These are phyloP conservation scores for Friedmanniomyces simplex DNA, from an alignment of 495 filamentous ascomycete species.

Conservation along the genomic window DNA sequence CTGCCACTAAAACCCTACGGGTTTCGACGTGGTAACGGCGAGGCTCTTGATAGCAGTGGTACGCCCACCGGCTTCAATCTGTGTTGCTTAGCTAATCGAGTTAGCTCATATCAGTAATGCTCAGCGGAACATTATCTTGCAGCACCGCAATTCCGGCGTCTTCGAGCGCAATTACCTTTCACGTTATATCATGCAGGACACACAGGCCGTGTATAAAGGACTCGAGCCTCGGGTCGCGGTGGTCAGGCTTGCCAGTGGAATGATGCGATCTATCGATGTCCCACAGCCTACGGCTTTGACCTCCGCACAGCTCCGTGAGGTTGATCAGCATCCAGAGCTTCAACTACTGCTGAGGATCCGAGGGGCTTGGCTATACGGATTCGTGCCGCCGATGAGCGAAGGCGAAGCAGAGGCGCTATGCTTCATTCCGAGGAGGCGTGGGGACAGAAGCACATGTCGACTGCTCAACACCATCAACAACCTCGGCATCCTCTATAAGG, in stretches of 20 bases:
- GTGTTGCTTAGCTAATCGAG: no score
- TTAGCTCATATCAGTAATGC: constrained; percentile 8
- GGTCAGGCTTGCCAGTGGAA: constrained; percentile 1
- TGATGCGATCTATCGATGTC: constrained; percentile 1
- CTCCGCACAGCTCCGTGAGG: neutral
- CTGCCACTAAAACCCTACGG: neutral
- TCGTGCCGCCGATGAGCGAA: no score
- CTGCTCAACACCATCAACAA: no score
- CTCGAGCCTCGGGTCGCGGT: neutral
- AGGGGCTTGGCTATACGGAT: no score
- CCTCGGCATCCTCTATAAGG: no score
- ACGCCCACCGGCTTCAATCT: neutral
- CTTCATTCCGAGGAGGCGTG: no score
- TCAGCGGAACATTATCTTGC: constrained; percentile 13
- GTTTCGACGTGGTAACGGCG: neutral
- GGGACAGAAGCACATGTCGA: no score
- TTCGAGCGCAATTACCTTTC: constrained; percentile 8
- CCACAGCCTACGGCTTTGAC: neutral
- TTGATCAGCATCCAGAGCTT: neutral
- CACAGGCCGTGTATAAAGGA: constrained; percentile 2
- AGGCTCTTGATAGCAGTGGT: constrained; percentile 12
- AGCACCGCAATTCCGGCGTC: neutral
- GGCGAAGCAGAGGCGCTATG: no score
- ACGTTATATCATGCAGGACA: neutral
- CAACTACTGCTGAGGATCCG: no score